A percentile compares a stretch with the other conserved stretches of the same genome.
Conservation (phyloP, 257 asterid species). For the Henckelia pumila region DNA sequence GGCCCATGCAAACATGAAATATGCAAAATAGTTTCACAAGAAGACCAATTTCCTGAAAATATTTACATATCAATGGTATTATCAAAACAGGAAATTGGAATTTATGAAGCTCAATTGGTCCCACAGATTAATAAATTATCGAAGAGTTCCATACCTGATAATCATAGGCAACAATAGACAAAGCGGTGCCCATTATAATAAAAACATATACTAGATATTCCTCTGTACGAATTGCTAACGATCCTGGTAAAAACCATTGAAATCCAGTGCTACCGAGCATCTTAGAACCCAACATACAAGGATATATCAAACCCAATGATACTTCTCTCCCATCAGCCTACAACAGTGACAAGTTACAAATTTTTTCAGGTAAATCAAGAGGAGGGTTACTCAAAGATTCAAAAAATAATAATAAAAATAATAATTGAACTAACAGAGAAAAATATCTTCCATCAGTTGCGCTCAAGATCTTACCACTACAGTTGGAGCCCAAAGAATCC, state of each 20-base stretch:
- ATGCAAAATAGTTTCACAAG: slow-evolving; percentile 70
- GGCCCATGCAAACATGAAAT: slow-evolving; percentile 68
- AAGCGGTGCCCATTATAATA: slow-evolving; percentile 56
- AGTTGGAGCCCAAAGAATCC: slow-evolving; percentile 92
- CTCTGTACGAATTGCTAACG: slow-evolving; percentile 63
- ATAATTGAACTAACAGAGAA: neutral
- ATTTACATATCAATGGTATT: slow-evolving; percentile 14
- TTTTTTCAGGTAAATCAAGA: slow-evolving; percentile 3
- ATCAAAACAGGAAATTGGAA: slow-evolving; percentile 7
- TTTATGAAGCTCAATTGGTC: slow-evolving; percentile 8
- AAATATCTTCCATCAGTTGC: slow-evolving; percentile 6
- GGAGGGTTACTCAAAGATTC: neutral
- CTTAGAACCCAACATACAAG: slow-evolving; percentile 83
- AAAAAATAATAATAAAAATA: too few species aligned
- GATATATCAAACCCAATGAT: slow-evolving; percentile 75
- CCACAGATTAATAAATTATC: neutral
- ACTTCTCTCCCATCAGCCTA: slow-evolving; percentile 98
- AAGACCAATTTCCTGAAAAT: slow-evolving; percentile 72
- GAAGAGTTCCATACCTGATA: slow-evolving; percentile 63
- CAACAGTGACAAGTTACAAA: slow-evolving; percentile 28
- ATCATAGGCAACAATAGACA: slow-evolving; percentile 73
- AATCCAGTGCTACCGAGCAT: slow-evolving; percentile 92
- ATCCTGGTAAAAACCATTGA: slow-evolving; percentile 72
- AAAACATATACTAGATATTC: slow-evolving; percentile 58
- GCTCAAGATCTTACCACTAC: slow-evolving; percentile 50